Conservation (phyloP, 2,329 filamentous ascomycete genomes). For the Akanthomyces muscarius region DNA sequence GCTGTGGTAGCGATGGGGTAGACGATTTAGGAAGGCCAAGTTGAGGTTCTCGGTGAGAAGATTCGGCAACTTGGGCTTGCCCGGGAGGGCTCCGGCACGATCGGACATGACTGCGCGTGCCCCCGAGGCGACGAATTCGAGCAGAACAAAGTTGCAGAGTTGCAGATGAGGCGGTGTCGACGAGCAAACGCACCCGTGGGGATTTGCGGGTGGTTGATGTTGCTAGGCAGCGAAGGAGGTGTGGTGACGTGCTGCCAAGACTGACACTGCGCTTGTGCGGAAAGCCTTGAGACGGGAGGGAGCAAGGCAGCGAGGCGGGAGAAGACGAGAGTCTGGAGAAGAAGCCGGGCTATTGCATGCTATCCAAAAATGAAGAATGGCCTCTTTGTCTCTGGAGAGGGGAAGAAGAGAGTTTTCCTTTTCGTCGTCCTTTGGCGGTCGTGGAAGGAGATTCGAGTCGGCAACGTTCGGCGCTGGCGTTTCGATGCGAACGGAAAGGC, state of each 20-base stretch:
- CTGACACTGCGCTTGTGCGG: neutral
- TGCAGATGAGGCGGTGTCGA: neutral
- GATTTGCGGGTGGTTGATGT: neutral
- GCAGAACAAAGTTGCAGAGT: neutral
- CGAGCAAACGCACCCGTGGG: neutral
- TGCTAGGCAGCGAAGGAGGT: neutral
- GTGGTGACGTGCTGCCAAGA: constrained; percentile 11
- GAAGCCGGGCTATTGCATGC: constrained; percentile 15
- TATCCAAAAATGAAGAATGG: constrained; percentile 14
- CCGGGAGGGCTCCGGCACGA: constrained; percentile 33
- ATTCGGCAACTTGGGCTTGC: constrained; percentile 39
- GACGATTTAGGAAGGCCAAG: constrained; percentile 40
- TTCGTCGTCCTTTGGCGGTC: neutral
- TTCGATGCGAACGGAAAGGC: neutral
- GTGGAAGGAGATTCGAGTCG: neutral
- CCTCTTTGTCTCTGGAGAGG: neutral
- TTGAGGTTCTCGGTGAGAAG: constrained; percentile 39
- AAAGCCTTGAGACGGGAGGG: neutral
- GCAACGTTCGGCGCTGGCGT: neutral
- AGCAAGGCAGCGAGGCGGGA: constrained; percentile 1
- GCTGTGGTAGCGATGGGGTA: constrained; percentile 38
- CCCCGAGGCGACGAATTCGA: constrained; percentile 1
- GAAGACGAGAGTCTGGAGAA: neutral
- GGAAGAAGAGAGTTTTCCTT: neutral
- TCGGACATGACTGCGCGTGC: constrained; percentile 35